Evolutionary conservation across 768 basidiomycete species (phyloP).

Genomic region (Leccinum disarticulatum): DNA sequence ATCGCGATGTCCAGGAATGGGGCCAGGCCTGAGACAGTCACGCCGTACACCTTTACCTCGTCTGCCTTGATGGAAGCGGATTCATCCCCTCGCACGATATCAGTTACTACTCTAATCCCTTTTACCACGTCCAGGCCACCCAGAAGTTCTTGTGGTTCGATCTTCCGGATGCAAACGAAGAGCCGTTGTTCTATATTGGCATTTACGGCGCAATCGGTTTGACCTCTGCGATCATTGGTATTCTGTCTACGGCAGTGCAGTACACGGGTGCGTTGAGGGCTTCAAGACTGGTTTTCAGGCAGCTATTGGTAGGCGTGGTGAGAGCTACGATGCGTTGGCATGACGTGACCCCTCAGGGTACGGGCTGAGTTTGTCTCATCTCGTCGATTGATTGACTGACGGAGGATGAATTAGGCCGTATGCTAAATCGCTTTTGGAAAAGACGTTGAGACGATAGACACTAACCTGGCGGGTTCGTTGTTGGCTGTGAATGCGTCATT

Average conservation of each 20-base stretch:
- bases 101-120: slow-evolving; percentile 16
- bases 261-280: slow-evolving; percentile 51
- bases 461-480: slow-evolving; percentile 62
- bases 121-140: slow-evolving; percentile 16
- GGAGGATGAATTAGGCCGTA: slow-evolving; percentile 50
- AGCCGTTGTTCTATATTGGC: slow-evolving; percentile 71
- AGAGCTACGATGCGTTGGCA: slow-evolving; percentile 84
- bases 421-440: slow-evolving; percentile 88
- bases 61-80: slow-evolving; percentile 23
- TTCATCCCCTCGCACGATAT: slow-evolving; percentile 21
- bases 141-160: slow-evolving; percentile 18
- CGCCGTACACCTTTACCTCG: slow-evolving; percentile 22
- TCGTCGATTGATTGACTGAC: neutral
- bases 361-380: neutral
- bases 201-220: slow-evolving; percentile 65
- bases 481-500: slow-evolving; percentile 77
- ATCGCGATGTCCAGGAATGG: slow-evolving; percentile 27
- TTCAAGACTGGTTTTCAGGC: slow-evolving; percentile 40
- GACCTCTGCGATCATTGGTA: slow-evolving; percentile 44
- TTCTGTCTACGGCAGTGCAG: slow-evolving; percentile 51
- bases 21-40: slow-evolving; percentile 17
- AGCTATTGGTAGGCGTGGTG: slow-evolving; percentile 67
- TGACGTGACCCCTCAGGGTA: slow-evolving; percentile 80
- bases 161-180: slow-evolving; percentile 50
- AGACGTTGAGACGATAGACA: slow-evolving; percentile 88